These are phyloP conservation scores for Candida neerlandica DNA, from an alignment of 1,139 yeast genomes.

Conservation along the genomic window DNA sequence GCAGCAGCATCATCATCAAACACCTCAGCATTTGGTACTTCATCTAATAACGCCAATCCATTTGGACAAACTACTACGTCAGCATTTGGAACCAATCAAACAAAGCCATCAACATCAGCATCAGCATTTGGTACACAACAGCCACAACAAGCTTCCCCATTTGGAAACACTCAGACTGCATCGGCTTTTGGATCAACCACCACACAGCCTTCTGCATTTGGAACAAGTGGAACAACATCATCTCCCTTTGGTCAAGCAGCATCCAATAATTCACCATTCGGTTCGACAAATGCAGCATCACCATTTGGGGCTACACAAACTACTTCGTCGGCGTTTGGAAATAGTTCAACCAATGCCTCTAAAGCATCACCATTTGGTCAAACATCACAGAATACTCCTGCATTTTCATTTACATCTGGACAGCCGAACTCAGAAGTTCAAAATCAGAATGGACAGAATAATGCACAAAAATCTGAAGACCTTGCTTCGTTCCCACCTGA, in stretches of 20 bases:
- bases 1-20: background rate
- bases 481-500: slow-evolving; percentile 42
- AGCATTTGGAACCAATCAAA: slow-evolving; percentile 14
- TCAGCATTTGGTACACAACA: slow-evolving; percentile 15
- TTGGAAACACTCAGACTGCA: slow-evolving; percentile 15
- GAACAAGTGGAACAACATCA: background rate
- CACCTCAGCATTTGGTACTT: slow-evolving; percentile 12
- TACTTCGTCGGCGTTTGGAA: slow-evolving; percentile 12
- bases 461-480: slow-evolving; percentile 11
- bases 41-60: slow-evolving; percentile 4
- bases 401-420: slow-evolving; percentile 7
- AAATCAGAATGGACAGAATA: background rate
- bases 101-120: slow-evolving; percentile 9
- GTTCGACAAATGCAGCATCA: slow-evolving; percentile 5
- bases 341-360: background rate
- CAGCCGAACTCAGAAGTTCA: background rate
- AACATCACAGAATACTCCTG: background rate
- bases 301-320: slow-evolving; percentile 12
- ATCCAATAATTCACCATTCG: background rate
- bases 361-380: slow-evolving; percentile 5
- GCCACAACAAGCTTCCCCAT: slow-evolving; percentile 5
- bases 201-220: slow-evolving; percentile 4
- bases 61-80: slow-evolving; percentile 10
- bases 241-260: too few species aligned
- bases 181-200: slow-evolving; percentile 15